These are phyloP conservation scores for Lachnellula occidentalis DNA, from an alignment of 2,329 filamentous ascomycete species.

Conservation along the genomic window DNA sequence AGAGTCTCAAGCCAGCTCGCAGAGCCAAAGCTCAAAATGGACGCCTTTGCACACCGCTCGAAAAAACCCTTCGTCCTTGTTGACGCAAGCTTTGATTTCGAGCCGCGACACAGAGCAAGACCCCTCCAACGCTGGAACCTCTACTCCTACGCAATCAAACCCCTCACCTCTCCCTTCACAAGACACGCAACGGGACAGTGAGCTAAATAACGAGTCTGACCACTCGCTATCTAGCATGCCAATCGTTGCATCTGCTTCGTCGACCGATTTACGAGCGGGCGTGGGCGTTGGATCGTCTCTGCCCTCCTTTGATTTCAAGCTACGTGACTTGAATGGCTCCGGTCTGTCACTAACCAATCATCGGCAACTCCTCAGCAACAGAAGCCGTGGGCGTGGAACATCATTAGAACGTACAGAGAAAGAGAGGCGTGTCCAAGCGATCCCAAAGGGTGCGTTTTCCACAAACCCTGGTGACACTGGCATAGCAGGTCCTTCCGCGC, in stretches of 20 bases:
- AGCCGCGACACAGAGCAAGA: slow-evolving; percentile 14
- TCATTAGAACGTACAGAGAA: slow-evolving; percentile 40
- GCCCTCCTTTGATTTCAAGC: slow-evolving; percentile 12
- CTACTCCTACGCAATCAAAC: neutral
- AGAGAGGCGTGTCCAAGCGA: slow-evolving; percentile 34
- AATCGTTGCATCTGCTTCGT: slow-evolving; percentile 8
- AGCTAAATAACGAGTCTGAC: slow-evolving; percentile 6
- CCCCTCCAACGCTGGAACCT: slow-evolving; percentile 1
- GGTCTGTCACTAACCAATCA: slow-evolving; percentile 33
- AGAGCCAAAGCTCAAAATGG: slow-evolving; percentile 18
- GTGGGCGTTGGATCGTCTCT: slow-evolving; percentile 16
- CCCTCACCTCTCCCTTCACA: slow-evolving; percentile 4
- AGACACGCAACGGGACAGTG: slow-evolving; percentile 14
- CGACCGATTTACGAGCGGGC: slow-evolving; percentile 6
- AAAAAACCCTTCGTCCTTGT: slow-evolving; percentile 24
- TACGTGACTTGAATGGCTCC: slow-evolving; percentile 31
- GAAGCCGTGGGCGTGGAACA: slow-evolving; percentile 30
- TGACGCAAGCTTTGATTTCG: slow-evolving; percentile 27
- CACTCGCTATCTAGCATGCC: slow-evolving; percentile 13
- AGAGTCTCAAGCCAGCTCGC: slow-evolving; percentile 19
- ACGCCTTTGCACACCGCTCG: slow-evolving; percentile 10
- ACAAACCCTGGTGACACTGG: slow-evolving; percentile 33
- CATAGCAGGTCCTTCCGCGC: slow-evolving; percentile 24
- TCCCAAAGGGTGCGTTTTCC: slow-evolving; percentile 26
- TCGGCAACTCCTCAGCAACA: slow-evolving; percentile 31